Conservation (phyloP, 2,329 filamentous ascomycete species). For the Teratosphaeria pseudoeucalypti region DNA sequence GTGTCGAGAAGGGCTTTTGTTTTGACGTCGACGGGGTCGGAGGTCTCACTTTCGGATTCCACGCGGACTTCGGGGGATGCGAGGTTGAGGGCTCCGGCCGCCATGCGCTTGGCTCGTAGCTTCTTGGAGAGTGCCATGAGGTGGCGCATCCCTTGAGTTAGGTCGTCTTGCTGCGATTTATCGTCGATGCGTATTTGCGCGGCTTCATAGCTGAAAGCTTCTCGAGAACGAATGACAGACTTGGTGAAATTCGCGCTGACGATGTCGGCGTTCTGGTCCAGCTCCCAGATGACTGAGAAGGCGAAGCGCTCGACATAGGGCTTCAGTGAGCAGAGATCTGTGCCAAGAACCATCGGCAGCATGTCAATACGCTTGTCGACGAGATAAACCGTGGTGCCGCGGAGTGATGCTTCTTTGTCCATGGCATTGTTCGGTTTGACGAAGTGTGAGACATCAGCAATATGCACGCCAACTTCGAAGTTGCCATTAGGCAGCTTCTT, state of each 20-base stretch:
- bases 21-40: constrained; percentile 91
- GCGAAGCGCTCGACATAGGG: constrained; percentile 78
- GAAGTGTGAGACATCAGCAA: constrained; percentile 98
- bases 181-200: constrained; percentile 93
- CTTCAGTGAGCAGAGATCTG: constrained; percentile 91
- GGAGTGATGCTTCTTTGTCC: constrained; percentile 87
- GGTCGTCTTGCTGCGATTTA: constrained; percentile 70
- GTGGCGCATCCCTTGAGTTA: constrained; percentile 80
- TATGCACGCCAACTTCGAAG: constrained; percentile 92
- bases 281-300: constrained; percentile 58
- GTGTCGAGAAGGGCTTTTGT: constrained; percentile 90
- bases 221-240: constrained; percentile 90
- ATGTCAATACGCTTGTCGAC: constrained; percentile 99
- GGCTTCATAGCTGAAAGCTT: constrained; percentile 96
- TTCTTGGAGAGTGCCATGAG: constrained; percentile 84
- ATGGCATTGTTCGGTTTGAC: constrained; percentile 95
- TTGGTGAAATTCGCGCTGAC: constrained; percentile 85
- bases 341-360: constrained; percentile 92
- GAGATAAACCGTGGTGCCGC: constrained; percentile 92
- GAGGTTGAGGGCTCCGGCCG: constrained; percentile 85
- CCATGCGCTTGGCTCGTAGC: constrained; percentile 89
- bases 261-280: constrained; percentile 75
- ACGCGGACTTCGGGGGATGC: constrained; percentile 98
- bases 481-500: constrained; percentile 80
- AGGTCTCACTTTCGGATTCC: constrained; percentile 88